A percentile compares a stretch with the other conserved stretches of the same genome.
Evolutionary conservation across 805 yeast species (phyloP).

Genomic region (Phaffomyces opuntiae): DNA sequence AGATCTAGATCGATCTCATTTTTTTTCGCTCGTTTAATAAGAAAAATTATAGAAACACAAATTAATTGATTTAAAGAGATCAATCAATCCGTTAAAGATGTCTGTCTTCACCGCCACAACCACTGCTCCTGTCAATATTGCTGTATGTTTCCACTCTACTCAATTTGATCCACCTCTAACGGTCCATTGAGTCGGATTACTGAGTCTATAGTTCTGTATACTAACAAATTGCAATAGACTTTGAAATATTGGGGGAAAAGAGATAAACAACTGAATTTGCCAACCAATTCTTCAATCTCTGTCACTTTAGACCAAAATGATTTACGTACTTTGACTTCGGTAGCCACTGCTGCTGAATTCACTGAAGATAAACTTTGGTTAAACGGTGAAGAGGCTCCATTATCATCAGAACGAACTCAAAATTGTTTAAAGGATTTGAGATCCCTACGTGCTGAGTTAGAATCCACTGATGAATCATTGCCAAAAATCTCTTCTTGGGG

Average conservation of each 20-base stretch:
- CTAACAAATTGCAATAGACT: conserved; percentile 38
- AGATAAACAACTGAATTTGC: conserved; percentile 79
- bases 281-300: conserved; percentile 93
- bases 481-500: conserved; percentile 59
- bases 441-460: conserved; percentile 54
- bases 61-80: neutral
- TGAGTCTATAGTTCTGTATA: neutral
- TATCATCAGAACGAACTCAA: conserved; percentile 54
- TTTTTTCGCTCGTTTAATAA: neutral
- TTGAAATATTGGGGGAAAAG: conserved; percentile 99
- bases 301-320: conserved; percentile 91
- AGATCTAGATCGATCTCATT: neutral
- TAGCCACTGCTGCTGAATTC: conserved; percentile 55
- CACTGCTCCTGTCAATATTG: conserved; percentile 97
- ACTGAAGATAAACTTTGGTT: conserved; percentile 68
- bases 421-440: conserved; percentile 77
- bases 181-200: too few species aligned
- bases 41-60: too few species aligned
- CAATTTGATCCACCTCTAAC: too few species aligned
- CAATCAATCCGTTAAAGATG: conserved; percentile 26
- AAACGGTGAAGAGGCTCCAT: conserved; percentile 76
- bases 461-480: conserved; percentile 41
- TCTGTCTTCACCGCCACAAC: conserved; percentile 65
- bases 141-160: conserved; percentile 43
- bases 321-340: conserved; percentile 87